Base-by-base conservation (phyloP, 1,284 basidiomycete species). In the Coniferiporia weirii region DNA sequence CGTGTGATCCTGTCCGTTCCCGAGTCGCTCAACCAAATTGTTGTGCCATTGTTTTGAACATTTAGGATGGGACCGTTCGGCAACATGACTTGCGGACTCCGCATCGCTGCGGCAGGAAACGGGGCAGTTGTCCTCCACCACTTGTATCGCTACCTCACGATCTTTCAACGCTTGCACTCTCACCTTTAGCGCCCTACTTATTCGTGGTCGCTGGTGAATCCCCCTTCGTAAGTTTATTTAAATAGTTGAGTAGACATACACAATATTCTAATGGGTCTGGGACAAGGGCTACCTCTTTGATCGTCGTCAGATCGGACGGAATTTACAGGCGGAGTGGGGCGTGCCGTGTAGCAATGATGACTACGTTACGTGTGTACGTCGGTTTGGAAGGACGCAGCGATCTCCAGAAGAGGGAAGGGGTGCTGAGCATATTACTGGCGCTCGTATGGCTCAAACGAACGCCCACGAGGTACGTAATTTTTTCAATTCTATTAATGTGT, bases 251-350 rank as follows among this genome's bases (percentile, higher is more conserved):
- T 5, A 40, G 15, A 40, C 6, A 40, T 36, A 9, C 55, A 60
- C 34, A 12, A 45, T 48, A 36, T 36, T 48, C 35, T 44, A 22
- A 34, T 56, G 5, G 15, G 3, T 40, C 38, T 40, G 15, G 7
- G 38, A 40, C 15, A 66, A 93, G 84, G 94, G 90, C 0, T 94
- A 89, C 71, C 79, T 98, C 1, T 95, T 93, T 67, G 95, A 98
- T 71, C 80, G 95, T 55, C 81, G 95, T 57, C 89, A 93, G 71
- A 73, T 82, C 15, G 83, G 85, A 7, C 80, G 85, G 6, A 78
- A 82, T 54, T 72, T 90, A 32, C 73, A 77, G 59, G 79, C 79
- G 57, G 85, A 92, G 65, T 94, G 92, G 90, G 92, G 91, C 3
- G 73, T 82, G 61, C 73, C 80, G 3, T 74, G 78, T 20, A 66